Evolutionary conservation across 345 rosid species (phyloP), one percentile per base, ranked within the genome.

Genomic region (Pistacia atlantica): DNA sequence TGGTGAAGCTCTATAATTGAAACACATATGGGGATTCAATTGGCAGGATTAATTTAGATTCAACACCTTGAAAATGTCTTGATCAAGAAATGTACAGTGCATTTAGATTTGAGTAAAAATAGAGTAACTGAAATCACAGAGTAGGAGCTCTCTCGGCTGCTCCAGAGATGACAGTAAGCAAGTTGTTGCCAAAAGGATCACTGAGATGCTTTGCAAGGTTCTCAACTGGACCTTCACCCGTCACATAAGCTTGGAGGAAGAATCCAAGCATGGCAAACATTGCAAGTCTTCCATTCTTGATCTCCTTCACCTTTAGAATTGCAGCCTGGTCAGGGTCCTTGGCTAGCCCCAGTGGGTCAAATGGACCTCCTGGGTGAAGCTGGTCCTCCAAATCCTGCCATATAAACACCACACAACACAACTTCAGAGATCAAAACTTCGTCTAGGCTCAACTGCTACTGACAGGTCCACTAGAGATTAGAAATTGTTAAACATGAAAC

Each of bases 221-320:
- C 90, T 96, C 98, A 7, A 96, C 98, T 0, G 97, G 98, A 57
- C 99, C 97, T 84, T 96, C 98, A 46, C 99, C 99, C 0, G 99
- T 93, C 8, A 92, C 95, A 55, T 93, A 93, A 37, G 98, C 99
- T 80, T 90, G 99, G 80, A 96, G 17, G 85, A 14, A 93, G 87
- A 93, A 95, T 28, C 91, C 97, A 0, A 92, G 88, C 99, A 96
- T 95, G 18, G 99, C 86, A 66, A 95, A 95, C 98, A 95, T 96
- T 38, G 99, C 98, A 3, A 96, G 84, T 73, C 99, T 89, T 2
- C 99, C 99, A 25, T 96, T 96, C 88, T 93, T 96, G 51, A 93
- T 96, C 85, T 93, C 99, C 83, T 95, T 95, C 78, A 95, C 98
- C 86, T 93, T 95, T 73, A 95, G 90, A 42, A 96, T 67, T 33